Evolutionary conservation across 208 protist species (phyloP), one percentile per base, ranked within the genome.

Genomic region (Blastocrithidia nonstop): DNA sequence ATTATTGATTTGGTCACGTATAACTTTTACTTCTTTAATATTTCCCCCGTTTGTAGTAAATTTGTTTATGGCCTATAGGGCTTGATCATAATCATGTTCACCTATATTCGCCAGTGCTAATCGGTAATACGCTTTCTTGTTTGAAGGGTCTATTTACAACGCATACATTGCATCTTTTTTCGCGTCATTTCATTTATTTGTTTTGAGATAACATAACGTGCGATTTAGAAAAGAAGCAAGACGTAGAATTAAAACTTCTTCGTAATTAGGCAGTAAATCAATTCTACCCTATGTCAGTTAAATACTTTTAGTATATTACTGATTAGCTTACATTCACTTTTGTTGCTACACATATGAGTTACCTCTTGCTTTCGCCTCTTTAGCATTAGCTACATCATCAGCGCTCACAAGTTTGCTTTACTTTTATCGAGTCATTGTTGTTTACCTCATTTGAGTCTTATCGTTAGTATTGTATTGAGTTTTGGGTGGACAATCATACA

Each of bases 101-200:
- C 60, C 58, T 19, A 74, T 70, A 9, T 71, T 55, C 0, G 80
- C 74, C 21, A 69, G 57, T 0, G 69, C 54, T 27, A 82, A 61
- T 11, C 74, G 71, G 48, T 85, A 75, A 40, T 80, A 47, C n/a
- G 62, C 71, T 49, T 89, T 89, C 4, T 61, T 6, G 46, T 72
- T 73, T 16, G 46, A 40, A 1, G 36, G 25, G 23, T 82, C 67
- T 8, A 89, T 27, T 1, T 56, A 37, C 11, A 71, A 26, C 8
- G 57, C 80, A 6, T 28, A 40, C 13, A 38, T 46, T 2, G 74
- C 80, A 26, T 79, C 71, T 9, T 35, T 38, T 1, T 56, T 65
- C 2, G 74, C 73, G 2, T 62, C 71, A 6, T 48, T 40, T 44
- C 50, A 71, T 21, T 50, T 51, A 3, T 51, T 50, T 32, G 76